Conservation (phyloP, 2,329 filamentous ascomycete genomes). For the Ophiostoma himal-ulmi region DNA sequence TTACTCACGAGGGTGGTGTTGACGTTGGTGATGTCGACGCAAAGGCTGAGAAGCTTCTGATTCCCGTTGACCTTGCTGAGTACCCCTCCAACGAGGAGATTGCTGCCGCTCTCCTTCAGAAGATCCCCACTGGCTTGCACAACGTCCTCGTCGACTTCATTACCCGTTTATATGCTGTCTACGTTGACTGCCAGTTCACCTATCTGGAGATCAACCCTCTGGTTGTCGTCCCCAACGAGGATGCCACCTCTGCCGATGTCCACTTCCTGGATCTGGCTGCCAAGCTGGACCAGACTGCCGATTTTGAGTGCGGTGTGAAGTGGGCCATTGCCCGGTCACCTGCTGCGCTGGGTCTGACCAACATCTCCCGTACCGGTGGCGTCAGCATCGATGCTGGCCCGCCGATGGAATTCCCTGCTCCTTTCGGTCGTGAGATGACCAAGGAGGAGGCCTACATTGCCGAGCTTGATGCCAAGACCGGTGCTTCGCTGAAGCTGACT, state of each 20-base stretch:
- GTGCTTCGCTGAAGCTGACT: constrained; percentile 96
- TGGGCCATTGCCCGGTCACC: constrained; percentile 95
- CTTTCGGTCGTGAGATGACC: constrained; percentile 95
- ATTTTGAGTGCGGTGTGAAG: constrained; percentile 98
- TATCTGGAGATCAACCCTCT: constrained; percentile 99
- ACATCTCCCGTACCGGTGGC: constrained; percentile 55
- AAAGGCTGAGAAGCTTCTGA: constrained; percentile 97
- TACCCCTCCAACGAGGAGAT: constrained; percentile 97
- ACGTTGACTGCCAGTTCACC: constrained; percentile 99
- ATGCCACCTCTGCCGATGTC: constrained; percentile 86
- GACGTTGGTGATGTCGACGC: constrained; percentile 98
- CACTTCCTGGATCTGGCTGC: constrained; percentile 98
- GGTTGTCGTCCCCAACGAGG: constrained; percentile 91
- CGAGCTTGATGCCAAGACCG: constrained; percentile 97
- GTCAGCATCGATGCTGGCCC: constrained; percentile 93
- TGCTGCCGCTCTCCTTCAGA: constrained; percentile 74
- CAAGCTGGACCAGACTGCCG: constrained; percentile 97
- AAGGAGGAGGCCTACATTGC: constrained; percentile 99
- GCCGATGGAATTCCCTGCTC: constrained; percentile 97
- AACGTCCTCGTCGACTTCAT: constrained; percentile 99
- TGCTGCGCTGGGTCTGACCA: constrained; percentile 71
- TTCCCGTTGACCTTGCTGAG: constrained; percentile 88
- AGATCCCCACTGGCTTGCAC: constrained; percentile 92
- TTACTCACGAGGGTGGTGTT: constrained; percentile 99
- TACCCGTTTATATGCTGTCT: constrained; percentile 94